These are phyloP conservation scores for Camellia granthamiana DNA, from an alignment of 148 eudicot genomes.

Conservation along the genomic window DNA sequence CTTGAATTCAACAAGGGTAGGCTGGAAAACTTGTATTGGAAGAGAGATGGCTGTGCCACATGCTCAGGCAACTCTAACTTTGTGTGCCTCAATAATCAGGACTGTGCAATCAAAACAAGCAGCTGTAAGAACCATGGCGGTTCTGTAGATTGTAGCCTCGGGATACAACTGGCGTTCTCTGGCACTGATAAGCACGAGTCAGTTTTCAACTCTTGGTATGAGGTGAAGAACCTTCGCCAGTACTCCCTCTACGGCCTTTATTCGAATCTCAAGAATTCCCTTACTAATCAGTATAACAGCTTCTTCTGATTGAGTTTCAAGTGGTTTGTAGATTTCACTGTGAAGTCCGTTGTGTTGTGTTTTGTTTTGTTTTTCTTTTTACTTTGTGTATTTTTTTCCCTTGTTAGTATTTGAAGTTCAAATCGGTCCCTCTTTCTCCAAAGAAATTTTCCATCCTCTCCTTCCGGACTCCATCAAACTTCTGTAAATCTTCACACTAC, in stretches of 20 bases:
- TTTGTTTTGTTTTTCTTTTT: background rate
- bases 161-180: constrained; percentile 84
- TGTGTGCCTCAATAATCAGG: constrained; percentile 78
- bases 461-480: background rate
- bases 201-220: constrained; percentile 86
- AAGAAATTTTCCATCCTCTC: background rate
- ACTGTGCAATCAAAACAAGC: constrained; percentile 65
- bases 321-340: constrained; percentile 2
- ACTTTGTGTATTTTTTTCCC: background rate
- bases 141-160: constrained; percentile 77
- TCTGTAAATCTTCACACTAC: background rate
- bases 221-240: constrained; percentile 74
- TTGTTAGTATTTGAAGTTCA: background rate
- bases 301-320: constrained; percentile 43
- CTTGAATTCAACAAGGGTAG: constrained; percentile 80
- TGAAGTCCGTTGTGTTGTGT: background rate
- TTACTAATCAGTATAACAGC: constrained; percentile 64
- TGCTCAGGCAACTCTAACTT: constrained; percentile 68
- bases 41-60: constrained; percentile 81
- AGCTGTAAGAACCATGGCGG: constrained; percentile 69
- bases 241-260: constrained; percentile 74
- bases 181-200: constrained; percentile 79
- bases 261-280: constrained; percentile 63
- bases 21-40: constrained; percentile 83
- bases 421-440: background rate